These are phyloP conservation scores for Lanzia echinophila DNA, from an alignment of 2,329 filamentous ascomycete genomes.

Conservation along the genomic window DNA sequence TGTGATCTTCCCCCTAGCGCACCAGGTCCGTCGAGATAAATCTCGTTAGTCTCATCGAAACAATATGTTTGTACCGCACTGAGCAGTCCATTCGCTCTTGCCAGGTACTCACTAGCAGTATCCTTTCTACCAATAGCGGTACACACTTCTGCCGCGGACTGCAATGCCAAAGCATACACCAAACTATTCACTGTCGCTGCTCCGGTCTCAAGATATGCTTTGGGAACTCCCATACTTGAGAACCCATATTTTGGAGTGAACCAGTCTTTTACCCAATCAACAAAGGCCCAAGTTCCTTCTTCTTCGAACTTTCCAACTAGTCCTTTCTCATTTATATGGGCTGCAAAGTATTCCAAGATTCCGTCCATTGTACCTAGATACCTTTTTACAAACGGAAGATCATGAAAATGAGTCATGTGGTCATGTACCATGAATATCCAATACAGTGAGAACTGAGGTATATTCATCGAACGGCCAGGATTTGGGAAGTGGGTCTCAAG, in stretches of 20 bases:
- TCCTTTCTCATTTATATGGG: background rate
- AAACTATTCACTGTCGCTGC: background rate
- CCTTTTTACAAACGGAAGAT: background rate
- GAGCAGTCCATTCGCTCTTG: background rate
- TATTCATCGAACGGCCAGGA: constrained; percentile 2
- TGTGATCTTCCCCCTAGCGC: background rate
- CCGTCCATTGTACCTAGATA: background rate
- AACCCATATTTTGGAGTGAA: background rate
- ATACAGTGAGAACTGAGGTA: background rate
- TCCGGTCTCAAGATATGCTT: background rate
- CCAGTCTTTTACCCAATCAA: background rate
- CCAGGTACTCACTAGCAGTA: background rate
- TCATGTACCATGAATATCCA: constrained; percentile 1
- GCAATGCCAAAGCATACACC: background rate
- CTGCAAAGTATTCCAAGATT: background rate
- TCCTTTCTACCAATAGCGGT: background rate
- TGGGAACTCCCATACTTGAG: background rate
- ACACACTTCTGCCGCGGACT: background rate
- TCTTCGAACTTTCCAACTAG: background rate
- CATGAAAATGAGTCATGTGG: background rate
- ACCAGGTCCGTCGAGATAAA: background rate
- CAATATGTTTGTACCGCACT: background rate
- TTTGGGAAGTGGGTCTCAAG: constrained; percentile 30
- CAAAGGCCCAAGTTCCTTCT: background rate
- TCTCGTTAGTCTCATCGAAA: background rate